Evolutionary conservation across 2,329 filamentous ascomycete species (phyloP), one percentile per base, ranked within the genome.

Genomic region (Colletotrichum magnum): DNA sequence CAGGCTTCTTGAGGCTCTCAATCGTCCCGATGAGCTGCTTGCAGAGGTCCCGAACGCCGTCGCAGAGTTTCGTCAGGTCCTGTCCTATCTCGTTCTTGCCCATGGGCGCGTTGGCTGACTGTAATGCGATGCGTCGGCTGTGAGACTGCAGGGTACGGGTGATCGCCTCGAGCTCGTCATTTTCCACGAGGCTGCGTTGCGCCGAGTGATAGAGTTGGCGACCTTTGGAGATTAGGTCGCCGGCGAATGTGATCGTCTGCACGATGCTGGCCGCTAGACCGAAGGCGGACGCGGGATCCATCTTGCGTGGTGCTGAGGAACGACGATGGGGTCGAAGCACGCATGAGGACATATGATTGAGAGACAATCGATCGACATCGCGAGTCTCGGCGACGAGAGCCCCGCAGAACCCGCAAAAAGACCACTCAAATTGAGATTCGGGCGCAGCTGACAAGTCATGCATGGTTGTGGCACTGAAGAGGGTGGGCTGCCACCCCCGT

Each of bases 261-360:
- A 59, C 57, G 41, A 59, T 50, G n/a, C 41, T 50, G 15, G 57
- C 41, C 18, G 57, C 41, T 16, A 59, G 41, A 7, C 41, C 41
- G 13, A 59, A 59, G 24, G 57, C 57, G 9, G 57, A 59, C n/a
- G 45, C 41, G 10, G 57, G 57, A 47, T 59, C 41, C 57, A 59
- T 59, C 18, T 9, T 18, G 45, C 16, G 16, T 43, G 13, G 13
- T n/a, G 41, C 13, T 43, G 13, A 43, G 10, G 32, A 10, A 36
- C 16, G 9, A 48, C n/a, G 45, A n/a, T 15, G 2, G 15, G 43
- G 16, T 12, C n/a, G 43, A 47, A n/a, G 43, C 36, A 39, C 21
- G 2, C 21, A 4, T 4, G 21, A 48, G 45, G 10, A 18, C 18
- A 18, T 18, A 18, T 7, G 9, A 18, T 48, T 18, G 16, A 21